These are phyloP conservation scores for Boletales sp. DNA, from an alignment of 768 basidiomycete species.

Conservation along the genomic window DNA sequence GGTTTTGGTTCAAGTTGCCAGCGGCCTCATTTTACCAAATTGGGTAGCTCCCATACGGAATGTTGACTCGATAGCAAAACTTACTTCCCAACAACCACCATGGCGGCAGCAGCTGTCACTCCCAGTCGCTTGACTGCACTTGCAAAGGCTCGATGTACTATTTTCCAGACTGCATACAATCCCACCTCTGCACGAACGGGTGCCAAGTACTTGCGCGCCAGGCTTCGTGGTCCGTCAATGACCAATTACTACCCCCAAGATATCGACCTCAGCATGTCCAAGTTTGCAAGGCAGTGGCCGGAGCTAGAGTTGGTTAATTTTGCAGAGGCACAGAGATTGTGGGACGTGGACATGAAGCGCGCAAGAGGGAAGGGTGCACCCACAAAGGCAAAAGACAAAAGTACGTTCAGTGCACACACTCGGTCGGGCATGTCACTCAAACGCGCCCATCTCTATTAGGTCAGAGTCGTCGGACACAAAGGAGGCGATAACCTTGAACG, in stretches of 20 bases:
- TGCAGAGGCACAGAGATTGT: conserved; percentile 62
- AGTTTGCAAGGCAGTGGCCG: conserved; percentile 49
- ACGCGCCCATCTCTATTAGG: conserved; percentile 27
- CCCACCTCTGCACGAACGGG: conserved; percentile 79
- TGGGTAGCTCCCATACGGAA: too few species aligned
- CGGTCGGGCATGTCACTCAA: background rate
- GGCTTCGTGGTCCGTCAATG: conserved; percentile 85
- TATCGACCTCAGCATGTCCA: conserved; percentile 54
- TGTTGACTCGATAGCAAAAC: too few species aligned
- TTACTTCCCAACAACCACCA: background rate
- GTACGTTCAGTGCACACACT: conserved; percentile 36
- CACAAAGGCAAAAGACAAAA: conserved; percentile 69
- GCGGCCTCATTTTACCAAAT: too few species aligned
- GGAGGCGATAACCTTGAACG: conserved; percentile 34
- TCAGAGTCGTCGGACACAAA: conserved; percentile 49
- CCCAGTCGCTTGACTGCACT: conserved; percentile 59
- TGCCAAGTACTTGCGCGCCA: conserved; percentile 83
- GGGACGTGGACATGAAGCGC: conserved; percentile 65
- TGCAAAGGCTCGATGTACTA: conserved; percentile 57
- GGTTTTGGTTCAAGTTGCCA: too few species aligned
- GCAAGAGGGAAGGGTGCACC: conserved; percentile 81
- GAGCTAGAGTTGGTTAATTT: conserved; percentile 60
- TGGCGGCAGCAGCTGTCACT: conserved; percentile 36
- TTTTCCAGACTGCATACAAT: conserved; percentile 90
- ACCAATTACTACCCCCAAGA: conserved; percentile 72